These are phyloP conservation scores for Salix suchowensis DNA, from an alignment of 345 rosid genomes.

Conservation along the genomic window DNA sequence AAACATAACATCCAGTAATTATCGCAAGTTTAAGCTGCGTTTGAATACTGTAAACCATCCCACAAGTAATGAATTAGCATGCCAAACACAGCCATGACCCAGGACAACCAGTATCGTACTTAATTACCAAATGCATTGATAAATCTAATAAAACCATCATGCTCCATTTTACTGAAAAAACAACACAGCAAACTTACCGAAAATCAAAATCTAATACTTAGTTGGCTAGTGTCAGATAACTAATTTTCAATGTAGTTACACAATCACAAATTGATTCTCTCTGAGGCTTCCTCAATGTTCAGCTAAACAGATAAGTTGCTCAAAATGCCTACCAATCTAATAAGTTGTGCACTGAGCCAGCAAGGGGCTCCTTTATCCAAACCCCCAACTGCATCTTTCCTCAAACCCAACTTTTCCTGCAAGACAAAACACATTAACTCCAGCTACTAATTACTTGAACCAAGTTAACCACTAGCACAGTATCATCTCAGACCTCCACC, in stretches of 20 bases:
- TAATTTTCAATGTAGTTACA: neutral
- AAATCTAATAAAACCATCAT: neutral
- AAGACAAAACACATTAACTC: conserved; percentile 21
- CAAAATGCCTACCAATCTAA: conserved; percentile 51
- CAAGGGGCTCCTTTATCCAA: conserved; percentile 32
- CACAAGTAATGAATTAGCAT: neutral
- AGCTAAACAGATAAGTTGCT: neutral
- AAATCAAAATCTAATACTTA: neutral
- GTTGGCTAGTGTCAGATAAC: neutral
- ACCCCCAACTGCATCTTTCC: conserved; percentile 7
- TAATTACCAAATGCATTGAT: neutral
- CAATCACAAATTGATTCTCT: neutral
- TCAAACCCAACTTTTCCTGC: conserved; percentile 38
- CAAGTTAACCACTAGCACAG: conserved; percentile 3
- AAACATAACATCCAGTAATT: neutral
- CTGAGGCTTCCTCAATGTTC: neutral
- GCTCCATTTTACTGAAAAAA: neutral
- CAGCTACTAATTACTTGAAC: conserved; percentile 10
- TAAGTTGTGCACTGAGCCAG: conserved; percentile 54
- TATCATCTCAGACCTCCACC: conserved; percentile 56
- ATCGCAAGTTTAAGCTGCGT: neutral
- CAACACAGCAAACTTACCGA: neutral
- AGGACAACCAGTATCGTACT: neutral
- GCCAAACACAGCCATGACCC: neutral
- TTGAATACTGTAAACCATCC: neutral